Conservation (phyloP, 768 basidiomycete genomes). For the Mycena galericulata region DNA sequence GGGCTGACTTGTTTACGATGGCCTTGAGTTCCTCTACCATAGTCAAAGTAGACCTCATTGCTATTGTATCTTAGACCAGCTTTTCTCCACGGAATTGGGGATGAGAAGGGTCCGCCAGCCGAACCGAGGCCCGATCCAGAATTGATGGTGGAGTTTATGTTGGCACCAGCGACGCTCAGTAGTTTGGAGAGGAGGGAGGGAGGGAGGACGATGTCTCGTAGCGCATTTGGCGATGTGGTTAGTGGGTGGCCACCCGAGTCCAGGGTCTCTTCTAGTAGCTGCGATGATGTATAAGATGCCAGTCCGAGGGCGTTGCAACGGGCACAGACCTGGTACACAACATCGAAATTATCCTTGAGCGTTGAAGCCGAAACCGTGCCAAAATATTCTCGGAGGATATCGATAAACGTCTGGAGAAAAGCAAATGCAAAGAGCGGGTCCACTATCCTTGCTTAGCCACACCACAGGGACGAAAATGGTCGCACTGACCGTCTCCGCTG, state of each 20-base stretch:
- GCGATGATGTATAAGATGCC: constrained; percentile 21
- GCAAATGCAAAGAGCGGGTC: constrained; percentile 93
- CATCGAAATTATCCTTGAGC: constrained; percentile 92
- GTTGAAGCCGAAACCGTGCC: constrained; percentile 84
- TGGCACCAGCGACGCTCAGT: constrained; percentile 64
- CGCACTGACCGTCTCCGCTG: constrained; percentile 85
- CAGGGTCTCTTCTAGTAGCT: constrained; percentile 96
- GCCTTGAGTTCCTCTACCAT: constrained; percentile 85
- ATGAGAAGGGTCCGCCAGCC: constrained; percentile 74
- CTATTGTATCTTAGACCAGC: constrained; percentile 83
- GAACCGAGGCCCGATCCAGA: constrained; percentile 56
- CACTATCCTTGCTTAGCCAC: constrained; percentile 56
- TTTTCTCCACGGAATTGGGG: constrained; percentile 95
- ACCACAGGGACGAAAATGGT: not conserved
- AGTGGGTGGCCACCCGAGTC: constrained; percentile 93
- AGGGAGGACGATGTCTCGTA: constrained; percentile 94
- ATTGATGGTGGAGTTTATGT: constrained; percentile 60
- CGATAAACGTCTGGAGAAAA: constrained; percentile 87
- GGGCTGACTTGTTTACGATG: constrained; percentile 77
- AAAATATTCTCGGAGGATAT: constrained; percentile 88
- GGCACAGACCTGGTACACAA: constrained; percentile 88
- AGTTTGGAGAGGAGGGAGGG: constrained; percentile 88
- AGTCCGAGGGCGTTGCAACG: not conserved
- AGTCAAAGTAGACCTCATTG: constrained; percentile 96
- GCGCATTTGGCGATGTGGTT: constrained; percentile 89